A percentile compares a stretch with the other conserved stretches of the same genome.
These are phyloP conservation scores for Kwoniella mangroviensis DNA, from an alignment of 768 basidiomycete species.

Conservation along the genomic window DNA sequence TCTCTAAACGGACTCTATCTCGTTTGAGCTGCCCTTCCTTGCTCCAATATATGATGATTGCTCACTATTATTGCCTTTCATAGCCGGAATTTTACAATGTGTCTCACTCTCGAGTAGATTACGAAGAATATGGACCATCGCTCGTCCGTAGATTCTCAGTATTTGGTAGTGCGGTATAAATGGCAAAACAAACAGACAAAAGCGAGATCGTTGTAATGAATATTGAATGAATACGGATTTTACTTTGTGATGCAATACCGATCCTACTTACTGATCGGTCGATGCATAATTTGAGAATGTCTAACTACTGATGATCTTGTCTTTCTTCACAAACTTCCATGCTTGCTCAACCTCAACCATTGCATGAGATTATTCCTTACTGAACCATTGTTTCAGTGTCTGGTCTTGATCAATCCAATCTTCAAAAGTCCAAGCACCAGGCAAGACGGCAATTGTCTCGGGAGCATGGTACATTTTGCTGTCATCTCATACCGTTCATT, in stretches of 20 bases:
- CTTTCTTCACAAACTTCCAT: no score
- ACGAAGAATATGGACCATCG: conserved; percentile 61
- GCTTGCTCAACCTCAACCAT: not conserved
- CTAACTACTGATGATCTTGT: no score
- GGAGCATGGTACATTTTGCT: conserved; percentile 1
- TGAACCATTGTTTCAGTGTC: conserved; percentile 9
- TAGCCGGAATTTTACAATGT: conserved; percentile 94
- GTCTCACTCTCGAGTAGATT: conserved; percentile 92
- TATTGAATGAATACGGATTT: conserved; percentile 9
- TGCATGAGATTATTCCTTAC: not conserved
- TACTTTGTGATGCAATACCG: not conserved
- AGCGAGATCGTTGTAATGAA: conserved; percentile 20
- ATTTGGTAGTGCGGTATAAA: conserved; percentile 54
- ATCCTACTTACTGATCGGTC: no score
- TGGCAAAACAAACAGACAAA: not conserved
- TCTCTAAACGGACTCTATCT: no score
- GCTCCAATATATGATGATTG: conserved; percentile 17
- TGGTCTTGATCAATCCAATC: conserved; percentile 6
- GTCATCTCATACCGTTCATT: no score
- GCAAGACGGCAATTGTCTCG: not conserved
- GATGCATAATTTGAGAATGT: no score
- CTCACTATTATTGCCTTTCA: not conserved
- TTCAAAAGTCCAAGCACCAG: conserved; percentile 1
- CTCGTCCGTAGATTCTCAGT: conserved; percentile 56
- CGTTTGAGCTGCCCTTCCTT: not conserved